A percentile compares a stretch with the other conserved stretches of the same genome.
phyloP scores from a whole-genome alignment of 805 yeast genomes.

The Ascoidea tarda region DNA sequence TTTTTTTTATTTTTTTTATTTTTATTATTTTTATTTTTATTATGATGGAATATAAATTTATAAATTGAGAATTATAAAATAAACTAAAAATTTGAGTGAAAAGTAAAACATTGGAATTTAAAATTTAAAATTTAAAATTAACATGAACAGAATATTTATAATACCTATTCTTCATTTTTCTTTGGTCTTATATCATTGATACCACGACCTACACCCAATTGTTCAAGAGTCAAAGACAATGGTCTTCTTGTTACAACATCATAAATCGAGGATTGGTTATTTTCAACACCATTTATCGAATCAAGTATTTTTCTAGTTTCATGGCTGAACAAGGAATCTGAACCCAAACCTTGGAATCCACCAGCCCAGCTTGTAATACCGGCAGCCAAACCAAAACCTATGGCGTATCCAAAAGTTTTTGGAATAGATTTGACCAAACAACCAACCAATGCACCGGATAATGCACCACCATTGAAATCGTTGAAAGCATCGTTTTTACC shows the following conservation, averaged over 20 bases:
- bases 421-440: constrained; percentile 21
- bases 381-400: constrained; percentile 28
- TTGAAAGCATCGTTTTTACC: constrained; percentile 51
- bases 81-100: no score
- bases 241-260: constrained; percentile 74
- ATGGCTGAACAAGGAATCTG: constrained; percentile 21
- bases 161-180: no score
- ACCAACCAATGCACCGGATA: constrained; percentile 30
- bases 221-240: constrained; percentile 61
- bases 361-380: constrained; percentile 42
- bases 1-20: no score
- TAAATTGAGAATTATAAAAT: no score
- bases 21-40: no score
- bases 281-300: constrained; percentile 15
- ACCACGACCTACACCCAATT: constrained; percentile 33
- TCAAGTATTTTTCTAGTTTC: constrained; percentile 17
- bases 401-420: constrained; percentile 30
- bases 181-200: neutral
- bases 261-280: constrained; percentile 49
- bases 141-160: no score
- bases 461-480: constrained; percentile 33
- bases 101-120: no score
- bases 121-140: no score
- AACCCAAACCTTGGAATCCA: constrained; percentile 31
- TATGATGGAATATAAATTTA: no score